Conservation (phyloP, 2,329 filamentous ascomycete species). For the Dryadomyces quercus-mongolicae region DNA sequence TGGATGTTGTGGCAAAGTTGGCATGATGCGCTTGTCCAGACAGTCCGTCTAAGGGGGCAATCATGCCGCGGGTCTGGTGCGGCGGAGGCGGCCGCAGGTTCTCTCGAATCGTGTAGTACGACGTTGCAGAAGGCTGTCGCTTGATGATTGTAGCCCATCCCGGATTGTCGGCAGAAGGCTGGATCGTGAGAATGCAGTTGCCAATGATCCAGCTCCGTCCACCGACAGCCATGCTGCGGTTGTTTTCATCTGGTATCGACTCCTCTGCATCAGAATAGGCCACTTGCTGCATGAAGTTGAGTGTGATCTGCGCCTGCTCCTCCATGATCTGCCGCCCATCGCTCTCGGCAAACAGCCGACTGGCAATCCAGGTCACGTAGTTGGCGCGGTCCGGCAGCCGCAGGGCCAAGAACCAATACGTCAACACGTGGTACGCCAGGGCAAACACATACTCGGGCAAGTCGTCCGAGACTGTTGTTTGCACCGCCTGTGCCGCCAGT, state of each 20-base stretch:
- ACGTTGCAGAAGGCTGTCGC: constrained; percentile 57
- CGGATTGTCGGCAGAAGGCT: constrained; percentile 49
- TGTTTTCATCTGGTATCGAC: constrained; percentile 45
- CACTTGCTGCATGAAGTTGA: constrained; percentile 89
- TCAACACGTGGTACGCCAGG: constrained; percentile 86
- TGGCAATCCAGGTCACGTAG: constrained; percentile 83
- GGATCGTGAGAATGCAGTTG: constrained; percentile 61
- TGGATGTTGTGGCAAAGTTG: constrained; percentile 37
- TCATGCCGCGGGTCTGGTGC: constrained; percentile 27
- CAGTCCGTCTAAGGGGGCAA: constrained; percentile 2
- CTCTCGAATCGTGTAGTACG: constrained; percentile 46
- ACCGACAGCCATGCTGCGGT: constrained; percentile 6
- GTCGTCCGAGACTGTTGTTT: constrained; percentile 51
- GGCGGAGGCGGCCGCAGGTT: constrained; percentile 45
- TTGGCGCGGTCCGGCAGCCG: constrained; percentile 73
- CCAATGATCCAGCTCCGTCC: constrained; percentile 58
- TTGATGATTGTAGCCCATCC: constrained; percentile 62
- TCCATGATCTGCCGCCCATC: constrained; percentile 66
- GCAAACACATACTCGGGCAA: constrained; percentile 90
- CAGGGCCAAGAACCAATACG: constrained; percentile 91
- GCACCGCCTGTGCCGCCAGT: constrained; percentile 1
- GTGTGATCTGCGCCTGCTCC: constrained; percentile 84
- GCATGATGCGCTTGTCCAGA: constrained; percentile 9
- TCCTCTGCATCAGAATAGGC: constrained; percentile 79
- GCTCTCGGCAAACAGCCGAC: constrained; percentile 69